A percentile compares a stretch with the other conserved stretches of the same genome.
Evolutionary conservation across 441 rosid species (phyloP).

Genomic region (California macrophylla): DNA sequence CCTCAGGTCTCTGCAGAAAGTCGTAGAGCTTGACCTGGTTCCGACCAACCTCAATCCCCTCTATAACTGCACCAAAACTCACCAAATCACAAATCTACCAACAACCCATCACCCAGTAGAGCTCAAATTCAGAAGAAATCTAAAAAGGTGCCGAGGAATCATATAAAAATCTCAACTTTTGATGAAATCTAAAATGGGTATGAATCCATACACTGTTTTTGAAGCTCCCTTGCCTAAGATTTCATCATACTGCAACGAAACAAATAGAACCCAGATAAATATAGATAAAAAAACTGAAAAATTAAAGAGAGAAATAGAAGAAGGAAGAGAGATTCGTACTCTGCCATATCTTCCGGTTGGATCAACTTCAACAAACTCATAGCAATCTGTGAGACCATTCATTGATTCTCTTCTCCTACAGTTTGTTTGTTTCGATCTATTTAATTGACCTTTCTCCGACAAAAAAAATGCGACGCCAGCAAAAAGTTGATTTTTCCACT

Average conservation of each 20-base stretch:
- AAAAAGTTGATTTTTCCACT: too few species aligned
- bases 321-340: conserved; percentile 30
- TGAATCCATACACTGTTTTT: conserved; percentile 64
- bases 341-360: conserved; percentile 98
- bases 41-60: conserved; percentile 97
- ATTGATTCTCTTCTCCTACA: background rate
- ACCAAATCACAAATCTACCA: conserved; percentile 19
- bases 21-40: conserved; percentile 88
- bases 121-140: conserved; percentile 1
- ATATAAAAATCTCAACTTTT: background rate
- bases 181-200: conserved; percentile 23
- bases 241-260: conserved; percentile 59
- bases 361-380: conserved; percentile 81
- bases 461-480: too few species aligned
- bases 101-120: conserved; percentile 17
- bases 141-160: conserved; percentile 5
- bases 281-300: conserved; percentile 17
- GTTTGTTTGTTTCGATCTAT: conserved; percentile 2
- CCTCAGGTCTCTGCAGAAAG: conserved; percentile 83
- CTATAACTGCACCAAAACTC: conserved; percentile 49
- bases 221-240: conserved; percentile 92
- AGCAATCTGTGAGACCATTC: conserved; percentile 1
- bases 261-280: conserved; percentile 17
- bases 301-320: background rate
- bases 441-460: too few species aligned